Evolutionary conservation across 2,329 filamentous ascomycete genomes (phyloP).

Genomic region (Fusarium domesticum): DNA sequence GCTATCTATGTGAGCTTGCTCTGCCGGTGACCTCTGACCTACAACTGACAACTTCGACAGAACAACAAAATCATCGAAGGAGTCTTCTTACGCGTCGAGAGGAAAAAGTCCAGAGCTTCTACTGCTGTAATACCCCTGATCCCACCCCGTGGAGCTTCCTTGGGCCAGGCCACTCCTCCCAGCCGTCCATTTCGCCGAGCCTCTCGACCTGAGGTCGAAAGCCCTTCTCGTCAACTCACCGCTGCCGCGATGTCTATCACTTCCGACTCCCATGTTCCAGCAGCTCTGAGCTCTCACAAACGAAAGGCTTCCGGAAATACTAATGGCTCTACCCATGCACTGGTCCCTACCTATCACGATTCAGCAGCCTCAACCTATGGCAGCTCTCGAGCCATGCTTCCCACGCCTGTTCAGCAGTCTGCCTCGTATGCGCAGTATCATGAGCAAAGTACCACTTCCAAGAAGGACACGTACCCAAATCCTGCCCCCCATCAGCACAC

Average conservation of each 20-base stretch:
- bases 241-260: too few species aligned
- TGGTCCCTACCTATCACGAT: not conserved
- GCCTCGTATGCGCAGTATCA: not conserved
- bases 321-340: not conserved
- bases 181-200: conserved; percentile 8
- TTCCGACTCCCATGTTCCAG: not conserved
- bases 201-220: not conserved
- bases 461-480: too few species aligned
- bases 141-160: not conserved
- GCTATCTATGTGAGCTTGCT: conserved; percentile 35
- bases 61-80: conserved; percentile 33
- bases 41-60: conserved; percentile 24
- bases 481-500: not conserved
- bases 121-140: conserved; percentile 2
- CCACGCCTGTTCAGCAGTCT: not conserved
- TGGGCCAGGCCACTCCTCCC: not conserved
- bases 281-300: not conserved
- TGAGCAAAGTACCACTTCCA: too few species aligned
- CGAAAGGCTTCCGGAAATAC: not conserved
- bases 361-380: not conserved
- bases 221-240: not conserved
- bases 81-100: conserved; percentile 37
- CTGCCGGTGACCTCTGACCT: not conserved
- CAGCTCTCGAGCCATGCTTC: not conserved
- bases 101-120: conserved; percentile 31